Base-by-base conservation (phyloP, 1,139 yeast species). In the Yamadazyma diddensiae region DNA sequence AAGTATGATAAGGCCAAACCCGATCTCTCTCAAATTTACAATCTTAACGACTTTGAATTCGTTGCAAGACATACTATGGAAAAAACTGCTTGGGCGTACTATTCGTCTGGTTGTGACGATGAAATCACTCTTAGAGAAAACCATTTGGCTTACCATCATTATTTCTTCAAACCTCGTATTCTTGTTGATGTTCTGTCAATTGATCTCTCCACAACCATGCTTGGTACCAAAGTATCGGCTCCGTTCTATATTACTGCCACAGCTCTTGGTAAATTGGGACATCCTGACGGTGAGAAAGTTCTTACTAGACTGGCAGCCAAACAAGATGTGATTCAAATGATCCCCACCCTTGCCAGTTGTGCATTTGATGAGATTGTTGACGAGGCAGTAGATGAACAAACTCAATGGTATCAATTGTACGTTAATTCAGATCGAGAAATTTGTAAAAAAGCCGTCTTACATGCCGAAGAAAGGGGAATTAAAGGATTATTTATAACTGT, bases 351-450 rank as follows among this genome's bases (percentile, higher is more conserved):
- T 45, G 84, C 94, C 1, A 80, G 90, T 3, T 81, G 83, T 53
- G 74, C 86, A 11, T 70, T 82, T 44, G 82, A 79, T 39, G 94
- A 84, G 46, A 80, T 84, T 43, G 74, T 79, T 4, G 77, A 68
- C 62, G 49, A 73, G 57, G 57, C 86, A 56, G 49, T 52, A 9
- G 74, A 65, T 26, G 52, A 53, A 22, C 83, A 65, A 38, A 70
- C 82, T 6, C 94, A 86, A 53, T 90, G 97, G 97, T 79, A 80
- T 55, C 97, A 90, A 60, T 66, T 90, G 33, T 90, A 90, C 50
- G 95, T 88, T 33, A 86, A 86, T 50, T 64, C 80, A 7, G 73
- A 72, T 42, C 46, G 64, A 8, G 59, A 53, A n/a, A 52, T 83
- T 29, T 80, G 92, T 24, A 63, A 65, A 29, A 57, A 66, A 22